Base-by-base conservation (phyloP, 2,329 filamentous ascomycete genomes). In the Didymella arachidicola region DNA sequence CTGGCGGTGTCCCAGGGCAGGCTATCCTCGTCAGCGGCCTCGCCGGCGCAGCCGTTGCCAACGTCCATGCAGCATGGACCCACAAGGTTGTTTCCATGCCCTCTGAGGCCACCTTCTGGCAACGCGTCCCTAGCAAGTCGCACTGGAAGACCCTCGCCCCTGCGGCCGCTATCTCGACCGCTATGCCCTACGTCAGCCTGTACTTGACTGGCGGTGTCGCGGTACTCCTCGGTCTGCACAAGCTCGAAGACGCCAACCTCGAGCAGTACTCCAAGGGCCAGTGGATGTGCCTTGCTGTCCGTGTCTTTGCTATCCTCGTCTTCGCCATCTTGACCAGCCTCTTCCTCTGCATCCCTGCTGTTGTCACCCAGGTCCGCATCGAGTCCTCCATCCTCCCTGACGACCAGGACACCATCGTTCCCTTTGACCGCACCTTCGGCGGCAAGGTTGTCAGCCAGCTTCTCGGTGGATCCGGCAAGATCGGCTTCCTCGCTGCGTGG, bases 341-440 rank as follows among this genome's bases (percentile, higher is more conserved):
- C 54, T 77, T 93, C 59, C 82, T 91, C 62, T 84, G 96, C 61
- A 91, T 97, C 56, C 93, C 94, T 18, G 86, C 91, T 38, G 84
- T 86, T 59, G 90, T 94, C 30, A 86, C 91, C 22, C 86, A 96
- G 59, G 83, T 90, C 65, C 92, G 94, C 62, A 88, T 97, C 34
- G 92, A 96, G 75, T 93, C 93, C 7, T 94, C 91, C 47, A 87
- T 97, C 67, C 86, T 98, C 2, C 86, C 92, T 0, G 89, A 92
- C 59, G 88, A 91, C 18, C 85, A 93, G 65, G 89, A 96, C 79
- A 87, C 91, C 26, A 90, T 97, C 64, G 88, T 98, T 34, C 89
- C 92, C 30, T 97, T 98, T 70, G 94, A 98, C 81, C 90, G 93
- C 64, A 89, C 89, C 29, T 96, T 96, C 71, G 86, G 85, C 63